phyloP scores from a whole-genome alignment of 2,329 filamentous ascomycete genomes.

The Lecanicillium sp. region DNA sequence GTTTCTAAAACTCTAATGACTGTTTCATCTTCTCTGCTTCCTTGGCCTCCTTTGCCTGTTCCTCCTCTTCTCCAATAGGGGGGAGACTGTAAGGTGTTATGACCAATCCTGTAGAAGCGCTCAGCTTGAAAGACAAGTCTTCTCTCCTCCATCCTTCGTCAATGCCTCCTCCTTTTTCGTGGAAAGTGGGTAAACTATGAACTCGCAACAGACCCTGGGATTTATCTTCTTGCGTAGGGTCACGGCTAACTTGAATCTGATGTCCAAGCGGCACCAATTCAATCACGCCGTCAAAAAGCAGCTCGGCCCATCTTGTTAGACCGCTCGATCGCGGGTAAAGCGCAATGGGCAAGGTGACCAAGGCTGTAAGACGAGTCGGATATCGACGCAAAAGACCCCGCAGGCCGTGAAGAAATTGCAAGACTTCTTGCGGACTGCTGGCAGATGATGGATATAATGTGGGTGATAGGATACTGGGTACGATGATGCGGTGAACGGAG shows the following conservation, averaged over 20 bases:
- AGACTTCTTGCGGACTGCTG: constrained; percentile 61
- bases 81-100: constrained; percentile 87
- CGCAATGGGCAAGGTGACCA: constrained; percentile 71
- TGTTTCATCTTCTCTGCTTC: constrained; percentile 49
- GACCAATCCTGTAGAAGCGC: constrained; percentile 67
- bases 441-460: constrained; percentile 65
- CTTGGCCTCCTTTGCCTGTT: constrained; percentile 23
- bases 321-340: constrained; percentile 70
- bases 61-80: constrained; percentile 66
- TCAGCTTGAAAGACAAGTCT: constrained; percentile 85
- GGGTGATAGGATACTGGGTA: constrained; percentile 85
- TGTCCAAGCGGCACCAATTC: constrained; percentile 67
- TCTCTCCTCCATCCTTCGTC: constrained; percentile 63
- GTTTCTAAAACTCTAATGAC: constrained; percentile 66
- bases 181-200: constrained; percentile 73
- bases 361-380: constrained; percentile 54
- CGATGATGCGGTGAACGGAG: constrained; percentile 68
- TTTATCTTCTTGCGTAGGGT: constrained; percentile 52
- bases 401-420: constrained; percentile 75
- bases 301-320: constrained; percentile 77
- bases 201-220: constrained; percentile 81
- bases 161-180: constrained; percentile 78
- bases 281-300: constrained; percentile 75
- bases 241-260: constrained; percentile 44
- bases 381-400: constrained; percentile 66